Evolutionary conservation across 345 rosid species (phyloP), one percentile per base, ranked within the genome.

Genomic region (Pugionium dolabratum): DNA sequence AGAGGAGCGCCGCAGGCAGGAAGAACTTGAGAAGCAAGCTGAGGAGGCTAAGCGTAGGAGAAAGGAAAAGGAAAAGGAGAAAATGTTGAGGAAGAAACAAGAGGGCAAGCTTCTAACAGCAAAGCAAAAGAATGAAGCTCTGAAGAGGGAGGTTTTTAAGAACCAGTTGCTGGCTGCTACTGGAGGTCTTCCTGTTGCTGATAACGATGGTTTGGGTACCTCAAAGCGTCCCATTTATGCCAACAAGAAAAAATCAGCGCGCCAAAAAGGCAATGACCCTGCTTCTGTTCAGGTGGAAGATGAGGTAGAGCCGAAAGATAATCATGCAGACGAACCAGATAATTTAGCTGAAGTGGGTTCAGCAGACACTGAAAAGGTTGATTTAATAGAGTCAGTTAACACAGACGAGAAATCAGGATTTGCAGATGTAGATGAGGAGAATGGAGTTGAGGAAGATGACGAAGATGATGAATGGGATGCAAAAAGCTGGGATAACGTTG

Each of bases 401-500:
- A 54, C 46, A 30, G 88, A 78, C 51, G 92, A 81, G 42, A 76
- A 78, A 66, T 62, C 74, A 36, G 88, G 75, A 74, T 72, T 66
- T 74, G 65, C 77, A 67, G 81, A 74, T 71, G 81, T 39, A 39
- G 72, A 64, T 42, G 78, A 76, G 73, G 93, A 78, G 67, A 83
- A 83, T 71, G 90, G 75, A 43, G 61, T 65, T 52, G 91, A 83
- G 62, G 96, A 90, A 69, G 97, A 85, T 32, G 97, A 86, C 0
- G 91, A 75, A n/a, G 93, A 80, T 8, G 91, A 81, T 51, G 98
- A 85, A 63, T 94, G 99, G 97, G 99, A 94, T 79, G 91, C 89
- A 42, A 94, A 94, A 78, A 90, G 86, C 74, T 94, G 95, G 99
- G 99, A 94, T 82, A 88, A 81, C 69, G 79, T 94, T 58, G 85